Evolutionary conservation across 805 yeast genomes (phyloP).

Genomic region (Ogataea paraovalis): DNA sequence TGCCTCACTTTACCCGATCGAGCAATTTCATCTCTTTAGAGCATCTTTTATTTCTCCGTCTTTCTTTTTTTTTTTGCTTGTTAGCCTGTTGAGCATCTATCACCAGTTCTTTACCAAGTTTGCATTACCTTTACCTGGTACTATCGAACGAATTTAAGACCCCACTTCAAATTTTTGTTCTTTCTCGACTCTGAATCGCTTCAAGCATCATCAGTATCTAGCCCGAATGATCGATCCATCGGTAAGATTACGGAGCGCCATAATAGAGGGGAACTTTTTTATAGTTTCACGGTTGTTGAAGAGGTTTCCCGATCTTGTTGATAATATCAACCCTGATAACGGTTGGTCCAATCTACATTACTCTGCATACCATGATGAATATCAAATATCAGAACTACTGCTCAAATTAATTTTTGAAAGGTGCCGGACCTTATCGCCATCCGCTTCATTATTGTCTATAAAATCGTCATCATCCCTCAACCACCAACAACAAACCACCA

Average conservation of each 20-base stretch:
- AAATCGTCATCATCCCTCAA: conserved; percentile 11
- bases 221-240: conserved; percentile 55
- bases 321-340: conserved; percentile 60
- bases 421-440: conserved; percentile 1
- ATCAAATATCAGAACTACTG: conserved; percentile 42
- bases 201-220: too few species aligned
- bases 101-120: too few species aligned
- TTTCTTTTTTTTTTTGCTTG: too few species aligned
- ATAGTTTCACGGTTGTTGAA: conserved; percentile 63
- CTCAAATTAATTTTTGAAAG: conserved; percentile 17
- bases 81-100: too few species aligned
- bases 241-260: conserved; percentile 62
- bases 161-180: too few species aligned
- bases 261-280: conserved; percentile 55
- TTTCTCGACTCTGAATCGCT: too few species aligned
- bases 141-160: too few species aligned
- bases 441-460: neutral
- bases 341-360: conserved; percentile 87
- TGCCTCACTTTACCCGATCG: neutral
- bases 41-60: too few species aligned
- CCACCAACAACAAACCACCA: neutral
- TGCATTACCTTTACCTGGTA: too few species aligned
- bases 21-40: neutral
- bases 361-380: conserved; percentile 71
- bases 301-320: conserved; percentile 64